Conservation (phyloP, 192 early-diverging fungal species). For the Coemansia sp. region DNA sequence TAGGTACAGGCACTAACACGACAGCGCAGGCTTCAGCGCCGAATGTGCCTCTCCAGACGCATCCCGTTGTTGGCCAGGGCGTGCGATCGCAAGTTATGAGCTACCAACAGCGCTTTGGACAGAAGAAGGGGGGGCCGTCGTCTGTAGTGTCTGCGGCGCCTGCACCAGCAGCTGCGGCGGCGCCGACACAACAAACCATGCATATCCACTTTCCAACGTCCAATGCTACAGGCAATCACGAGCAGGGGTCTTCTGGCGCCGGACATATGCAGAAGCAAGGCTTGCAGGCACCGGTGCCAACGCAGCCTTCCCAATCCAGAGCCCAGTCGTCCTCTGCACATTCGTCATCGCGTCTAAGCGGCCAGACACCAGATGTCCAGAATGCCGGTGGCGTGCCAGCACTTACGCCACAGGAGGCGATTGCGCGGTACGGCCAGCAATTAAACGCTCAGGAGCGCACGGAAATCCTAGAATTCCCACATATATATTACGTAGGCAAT, state of each 20-base stretch:
- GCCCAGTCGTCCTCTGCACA: conserved; percentile 25
- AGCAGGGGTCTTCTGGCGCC: not conserved
- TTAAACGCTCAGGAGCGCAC: conserved; percentile 83
- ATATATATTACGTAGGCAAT: conserved; percentile 90
- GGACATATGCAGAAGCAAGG: conserved; percentile 15
- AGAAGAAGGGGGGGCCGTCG: conserved; percentile 39
- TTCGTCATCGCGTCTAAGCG: conserved; percentile 21
- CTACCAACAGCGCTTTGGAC: conserved; percentile 49
- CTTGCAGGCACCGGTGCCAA: not conserved
- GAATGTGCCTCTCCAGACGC: conserved; percentile 22
- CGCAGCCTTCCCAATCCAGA: conserved; percentile 11
- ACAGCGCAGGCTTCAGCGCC: conserved; percentile 19
- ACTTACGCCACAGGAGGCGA: conserved; percentile 61
- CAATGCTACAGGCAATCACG: conserved; percentile 9
- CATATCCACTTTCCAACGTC: conserved; percentile 12
- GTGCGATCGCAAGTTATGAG: conserved; percentile 42
- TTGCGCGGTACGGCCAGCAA: conserved; percentile 67
- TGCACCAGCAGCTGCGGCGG: no score
- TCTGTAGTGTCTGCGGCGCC: conserved; percentile 49
- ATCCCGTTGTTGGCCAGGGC: conserved; percentile 22
- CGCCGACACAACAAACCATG: conserved; percentile 26
- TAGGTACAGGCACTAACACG: conserved; percentile 18
- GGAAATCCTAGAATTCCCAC: conserved; percentile 79
- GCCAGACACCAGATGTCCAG: conserved; percentile 21
- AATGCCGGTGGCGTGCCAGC: conserved; percentile 47